Base-by-base conservation (phyloP, 139 green algal genomes). In the Coelastrella sp. region DNA sequence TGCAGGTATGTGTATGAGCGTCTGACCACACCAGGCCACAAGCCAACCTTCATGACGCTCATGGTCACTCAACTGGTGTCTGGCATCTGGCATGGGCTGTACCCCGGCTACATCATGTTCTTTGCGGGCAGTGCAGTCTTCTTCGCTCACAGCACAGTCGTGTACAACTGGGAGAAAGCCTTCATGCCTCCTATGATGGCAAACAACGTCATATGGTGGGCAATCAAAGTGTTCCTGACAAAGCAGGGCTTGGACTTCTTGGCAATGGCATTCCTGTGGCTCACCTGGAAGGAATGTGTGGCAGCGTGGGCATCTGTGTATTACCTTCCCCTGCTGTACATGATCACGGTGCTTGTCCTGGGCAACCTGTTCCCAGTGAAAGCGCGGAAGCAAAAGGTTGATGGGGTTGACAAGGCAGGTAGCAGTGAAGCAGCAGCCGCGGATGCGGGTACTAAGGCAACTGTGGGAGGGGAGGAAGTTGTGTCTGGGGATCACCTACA, bases 1-100 rank as follows among this genome's bases (percentile, higher is more conserved):
- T 35, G 61, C 88, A 95, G 94, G 27, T 95, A 98, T 78, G 97
- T 99, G 84, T 99, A 99, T 84, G 97, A 98, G 82, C 93, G 97
- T 4, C 75, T 98, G 25, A 96, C 94, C 0, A 92, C 94, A 12
- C 91, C 81, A 10, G 93, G 94, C 65, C 59, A 79, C 17, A 92
- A 89, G 49, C 92, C 96, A 20, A 92, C 91, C 70, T 97, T 98
- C 88, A 76, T 70, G 9, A 94, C 94, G 11, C 91, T 98, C 57
- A 85, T 98, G 24, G 88, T 94, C 58, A 99, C 97, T 8, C 97
- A 99, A 92, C 78, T 96, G 1, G 91, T 97, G 70, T 94, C 81
- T 70, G 96, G 94, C 19, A 83, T 99, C 6, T 99, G 97, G 97
- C 97, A 99, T 87, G 97, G 93, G 12, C 92, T 96, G 22, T 95